Base-by-base conservation (phyloP, 306 rosid species). In the Quercus berberidifolia region DNA sequence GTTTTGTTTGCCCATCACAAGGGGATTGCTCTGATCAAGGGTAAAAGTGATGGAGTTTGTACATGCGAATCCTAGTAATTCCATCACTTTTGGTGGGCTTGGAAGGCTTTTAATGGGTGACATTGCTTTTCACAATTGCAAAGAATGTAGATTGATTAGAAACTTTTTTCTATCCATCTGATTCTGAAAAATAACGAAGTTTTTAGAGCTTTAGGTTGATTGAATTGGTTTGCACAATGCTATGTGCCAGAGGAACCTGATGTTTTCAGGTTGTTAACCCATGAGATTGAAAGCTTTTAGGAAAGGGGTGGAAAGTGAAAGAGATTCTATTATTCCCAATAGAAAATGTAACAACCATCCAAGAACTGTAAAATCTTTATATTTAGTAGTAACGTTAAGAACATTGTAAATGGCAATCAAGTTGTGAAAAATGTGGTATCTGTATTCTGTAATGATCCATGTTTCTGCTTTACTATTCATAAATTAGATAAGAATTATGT, bases 141-240 rank as follows among this genome's bases (percentile, higher is more conserved):
- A 68, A n/a, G 72, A 68, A 68, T 35, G 72, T 33, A 68, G 72
- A n/a, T 68, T 68, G 51, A 13, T 68, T n/a, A 68, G 28, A 68
- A 1, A 68, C 72, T 9, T 68, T 7, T 4, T 68, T 68, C 9
- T 13, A 18, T 46, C n/a, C 72, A 8, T 18, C 11, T 5, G 25
- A 35, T 18, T 17, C 11, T 65, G 25, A 7, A 13, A 31, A 65
- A 18, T 67, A 23, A 21, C 43, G 8, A 35, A 19, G 4, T 35
- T 31, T 9, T 67, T 8, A 35, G 52, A 33, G 72, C 51, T 35
- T 18, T 33, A 67, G 38, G 5, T 63, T 15, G 41, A 26, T 63
- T 28, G n/a, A 5, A 35, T 63, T 63, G 69, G 17, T 21, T 23
- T 49, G 54, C 54, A 10, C 54, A 59, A 23, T 9, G 28, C 15